Evolutionary conservation across 352 stramenopile genomes (phyloP).

Genomic region (Phytophthora sp.): DNA sequence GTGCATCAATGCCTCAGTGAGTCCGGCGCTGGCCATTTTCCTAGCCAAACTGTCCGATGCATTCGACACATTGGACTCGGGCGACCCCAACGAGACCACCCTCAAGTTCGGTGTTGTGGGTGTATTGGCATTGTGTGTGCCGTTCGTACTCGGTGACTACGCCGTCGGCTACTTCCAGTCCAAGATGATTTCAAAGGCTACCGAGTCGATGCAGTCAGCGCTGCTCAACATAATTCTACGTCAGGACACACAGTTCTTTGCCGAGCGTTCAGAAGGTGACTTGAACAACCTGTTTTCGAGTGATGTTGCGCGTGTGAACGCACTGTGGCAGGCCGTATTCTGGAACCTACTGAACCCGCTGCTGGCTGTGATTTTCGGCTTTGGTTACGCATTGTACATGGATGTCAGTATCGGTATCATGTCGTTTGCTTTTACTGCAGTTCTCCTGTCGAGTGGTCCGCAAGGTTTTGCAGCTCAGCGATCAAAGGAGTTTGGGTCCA

Average conservation of each 20-base stretch:
- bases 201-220: slow-evolving; percentile 73
- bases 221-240: slow-evolving; percentile 83
- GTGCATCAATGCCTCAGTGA: slow-evolving; percentile 85
- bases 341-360: slow-evolving; percentile 89
- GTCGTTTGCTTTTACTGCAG: slow-evolving; percentile 82
- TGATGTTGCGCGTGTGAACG: slow-evolving; percentile 85
- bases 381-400: slow-evolving; percentile 86
- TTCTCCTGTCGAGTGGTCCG: slow-evolving; percentile 81
- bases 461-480: slow-evolving; percentile 84
- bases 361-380: slow-evolving; percentile 80
- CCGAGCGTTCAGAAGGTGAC: slow-evolving; percentile 84
- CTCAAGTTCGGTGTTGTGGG: slow-evolving; percentile 80
- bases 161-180: slow-evolving; percentile 89
- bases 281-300: slow-evolving; percentile 91
- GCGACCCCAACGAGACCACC: slow-evolving; percentile 46
- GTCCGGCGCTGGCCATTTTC: slow-evolving; percentile 80
- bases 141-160: slow-evolving; percentile 89
- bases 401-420: slow-evolving; percentile 84
- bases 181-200: slow-evolving; percentile 92
- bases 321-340: slow-evolving; percentile 88
- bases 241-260: slow-evolving; percentile 84
- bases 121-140: slow-evolving; percentile 76
- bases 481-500: slow-evolving; percentile 87
- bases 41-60: slow-evolving; percentile 73
- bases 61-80: slow-evolving; percentile 59